Evolutionary conservation across 129 eudicot genomes (phyloP).

Genomic region (Cynara cardunculus): DNA sequence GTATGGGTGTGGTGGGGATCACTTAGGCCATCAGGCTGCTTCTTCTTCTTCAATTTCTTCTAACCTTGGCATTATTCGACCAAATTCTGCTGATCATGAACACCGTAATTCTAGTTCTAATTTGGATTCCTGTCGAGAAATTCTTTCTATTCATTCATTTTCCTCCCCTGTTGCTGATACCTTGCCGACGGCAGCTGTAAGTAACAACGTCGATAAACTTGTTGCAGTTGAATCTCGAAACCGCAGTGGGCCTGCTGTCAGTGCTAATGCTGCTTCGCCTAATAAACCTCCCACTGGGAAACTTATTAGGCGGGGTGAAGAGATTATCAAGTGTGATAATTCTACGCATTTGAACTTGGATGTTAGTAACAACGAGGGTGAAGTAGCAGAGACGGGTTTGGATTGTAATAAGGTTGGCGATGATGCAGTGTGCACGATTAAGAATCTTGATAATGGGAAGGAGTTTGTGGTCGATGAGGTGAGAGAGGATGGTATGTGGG

Average conservation of each 20-base stretch:
- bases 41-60: not conserved
- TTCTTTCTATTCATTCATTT: conserved; percentile 36
- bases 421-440: conserved; percentile 38
- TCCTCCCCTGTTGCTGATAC: conserved; percentile 26
- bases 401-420: conserved; percentile 14
- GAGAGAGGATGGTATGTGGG: conserved; percentile 71
- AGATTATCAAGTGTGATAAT: conserved; percentile 20
- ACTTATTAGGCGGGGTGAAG: conserved; percentile 15
- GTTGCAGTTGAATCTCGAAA: conserved; percentile 16
- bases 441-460: conserved; percentile 74
- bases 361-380: conserved; percentile 14
- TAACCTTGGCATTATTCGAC: conserved; percentile 34
- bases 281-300: conserved; percentile 35
- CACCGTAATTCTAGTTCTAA: conserved; percentile 26
- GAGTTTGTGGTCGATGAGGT: conserved; percentile 80
- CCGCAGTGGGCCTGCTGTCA: conserved; percentile 1
- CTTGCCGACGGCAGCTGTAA: conserved; percentile 28
- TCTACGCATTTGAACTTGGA: conserved; percentile 1
- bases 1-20: conserved; percentile 32
- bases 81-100: conserved; percentile 45
- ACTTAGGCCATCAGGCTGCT: not conserved
- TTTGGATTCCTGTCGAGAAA: conserved; percentile 16
- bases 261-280: conserved; percentile 16
- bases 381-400: not conserved
- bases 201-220: conserved; percentile 22